A percentile compares a stretch with the other conserved stretches of the same genome.
phyloP scores from a whole-genome alignment of 805 yeast species.

The Lipomyces chichibuensis region DNA sequence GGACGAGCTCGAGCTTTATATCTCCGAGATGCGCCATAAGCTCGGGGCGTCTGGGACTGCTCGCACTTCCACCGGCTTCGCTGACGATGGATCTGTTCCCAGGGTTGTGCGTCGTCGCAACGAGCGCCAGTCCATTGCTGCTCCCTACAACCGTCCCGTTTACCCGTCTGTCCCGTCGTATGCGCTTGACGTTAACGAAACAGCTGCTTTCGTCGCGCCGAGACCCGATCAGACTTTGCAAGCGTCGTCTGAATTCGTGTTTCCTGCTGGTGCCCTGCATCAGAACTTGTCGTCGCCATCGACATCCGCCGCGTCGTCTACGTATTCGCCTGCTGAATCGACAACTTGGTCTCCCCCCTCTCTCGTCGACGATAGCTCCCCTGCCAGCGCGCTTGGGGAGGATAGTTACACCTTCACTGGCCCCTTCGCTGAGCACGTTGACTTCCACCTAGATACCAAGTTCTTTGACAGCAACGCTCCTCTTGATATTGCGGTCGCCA shows the following conservation, averaged over 20 bases:
- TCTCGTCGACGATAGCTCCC: conserved; percentile 8
- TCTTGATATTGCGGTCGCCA: neutral
- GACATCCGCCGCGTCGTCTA: neutral
- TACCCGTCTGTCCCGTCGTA: neutral
- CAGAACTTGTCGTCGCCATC: conserved; percentile 7
- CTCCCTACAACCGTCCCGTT: conserved; percentile 22
- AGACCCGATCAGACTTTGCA: neutral
- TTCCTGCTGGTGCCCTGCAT: conserved; percentile 3
- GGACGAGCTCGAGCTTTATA: conserved; percentile 33
- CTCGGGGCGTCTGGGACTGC: conserved; percentile 12
- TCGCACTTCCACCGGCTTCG: neutral
- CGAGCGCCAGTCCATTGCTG: conserved; percentile 23
- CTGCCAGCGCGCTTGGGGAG: neutral
- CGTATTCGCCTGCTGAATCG: conserved; percentile 9
- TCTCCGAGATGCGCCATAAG: conserved; percentile 32
- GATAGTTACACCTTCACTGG: neutral
- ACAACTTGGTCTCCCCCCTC: conserved; percentile 16
- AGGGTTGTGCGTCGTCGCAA: conserved; percentile 34
- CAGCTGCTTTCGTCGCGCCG: neutral
- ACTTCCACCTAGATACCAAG: neutral
- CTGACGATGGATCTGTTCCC: neutral
- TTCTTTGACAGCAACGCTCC: neutral
- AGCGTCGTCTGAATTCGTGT: neutral
- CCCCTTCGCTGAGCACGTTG: neutral
- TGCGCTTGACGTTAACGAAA: neutral